Percentiles rank a stretch among this genome's conserved stretches.
These are phyloP conservation scores for Solanum rostratum DNA, from an alignment of 257 asterid species.

Conservation along the genomic window DNA sequence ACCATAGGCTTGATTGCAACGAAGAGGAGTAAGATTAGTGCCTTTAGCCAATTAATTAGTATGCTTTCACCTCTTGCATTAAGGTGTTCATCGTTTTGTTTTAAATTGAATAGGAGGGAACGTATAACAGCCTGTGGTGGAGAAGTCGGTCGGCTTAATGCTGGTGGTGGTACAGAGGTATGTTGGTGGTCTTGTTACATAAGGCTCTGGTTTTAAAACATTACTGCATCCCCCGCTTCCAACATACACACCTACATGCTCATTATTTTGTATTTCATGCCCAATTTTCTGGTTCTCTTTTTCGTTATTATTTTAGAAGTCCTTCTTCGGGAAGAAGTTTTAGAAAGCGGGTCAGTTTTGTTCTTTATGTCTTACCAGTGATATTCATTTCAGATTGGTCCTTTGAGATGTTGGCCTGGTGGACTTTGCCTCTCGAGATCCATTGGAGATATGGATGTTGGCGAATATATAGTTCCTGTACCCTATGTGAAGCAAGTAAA, in stretches of 20 bases:
- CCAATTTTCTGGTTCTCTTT: neutral
- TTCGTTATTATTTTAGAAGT: neutral
- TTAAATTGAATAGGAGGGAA: constrained; percentile 58
- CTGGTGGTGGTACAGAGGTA: constrained; percentile 99
- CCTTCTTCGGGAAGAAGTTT: neutral
- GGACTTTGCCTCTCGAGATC: constrained; percentile 97
- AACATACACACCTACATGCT: neutral
- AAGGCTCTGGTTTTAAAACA: neutral
- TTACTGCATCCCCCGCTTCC: neutral
- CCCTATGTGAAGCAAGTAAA: constrained; percentile 98
- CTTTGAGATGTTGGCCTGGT: constrained; percentile 99
- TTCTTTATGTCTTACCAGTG: constrained; percentile 1
- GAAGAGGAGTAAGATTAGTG: constrained; percentile 79
- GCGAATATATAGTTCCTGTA: constrained; percentile 92
- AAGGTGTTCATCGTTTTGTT: constrained; percentile 10
- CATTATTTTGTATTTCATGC: neutral
- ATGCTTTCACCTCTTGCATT: neutral
- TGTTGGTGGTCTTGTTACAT: neutral
- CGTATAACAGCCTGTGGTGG: constrained; percentile 91
- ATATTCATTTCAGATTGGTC: constrained; percentile 64
- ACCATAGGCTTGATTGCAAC: constrained; percentile 90
- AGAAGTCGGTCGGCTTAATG: constrained; percentile 93
- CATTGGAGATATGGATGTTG: constrained; percentile 97
- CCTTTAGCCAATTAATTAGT: neutral
- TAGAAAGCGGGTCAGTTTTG: neutral